These are phyloP conservation scores for Kwoniella botswanensis DNA, from an alignment of 768 basidiomycete species.

Conservation along the genomic window DNA sequence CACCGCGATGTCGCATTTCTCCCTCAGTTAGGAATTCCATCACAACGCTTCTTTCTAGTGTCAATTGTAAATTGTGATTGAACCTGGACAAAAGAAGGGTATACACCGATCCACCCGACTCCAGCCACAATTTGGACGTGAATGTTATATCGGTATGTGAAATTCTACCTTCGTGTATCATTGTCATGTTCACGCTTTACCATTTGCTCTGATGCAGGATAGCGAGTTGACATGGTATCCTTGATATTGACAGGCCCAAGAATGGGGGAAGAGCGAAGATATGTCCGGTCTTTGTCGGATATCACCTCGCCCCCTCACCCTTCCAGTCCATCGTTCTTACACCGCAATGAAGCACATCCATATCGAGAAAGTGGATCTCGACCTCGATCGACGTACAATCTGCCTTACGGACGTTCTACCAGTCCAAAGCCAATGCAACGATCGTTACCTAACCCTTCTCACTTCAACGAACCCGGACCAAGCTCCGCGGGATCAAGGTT, in stretches of 20 bases:
- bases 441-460: neutral
- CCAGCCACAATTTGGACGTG: neutral
- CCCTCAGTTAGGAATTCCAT: neutral
- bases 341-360: neutral
- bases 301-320: neutral
- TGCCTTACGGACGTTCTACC: neutral
- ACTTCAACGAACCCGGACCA: neutral
- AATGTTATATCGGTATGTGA: neutral
- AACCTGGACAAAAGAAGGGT: neutral
- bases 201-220: neutral
- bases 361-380: neutral
- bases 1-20: neutral
- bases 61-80: no score
- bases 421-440: neutral
- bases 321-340: neutral
- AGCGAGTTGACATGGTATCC: neutral
- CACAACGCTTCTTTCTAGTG: no score
- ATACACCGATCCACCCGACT: neutral
- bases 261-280: slow-evolving; percentile 10
- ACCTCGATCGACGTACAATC: slow-evolving; percentile 1
- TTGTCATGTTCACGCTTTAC: neutral
- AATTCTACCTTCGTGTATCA: neutral
- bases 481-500: slow-evolving; percentile 1
- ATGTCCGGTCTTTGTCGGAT: slow-evolving; percentile 9
- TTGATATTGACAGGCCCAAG: neutral